Percentiles rank a stretch among this genome's conserved stretches.
Conservation (phyloP, 768 basidiomycete genomes). For the Suillus discolor region DNA sequence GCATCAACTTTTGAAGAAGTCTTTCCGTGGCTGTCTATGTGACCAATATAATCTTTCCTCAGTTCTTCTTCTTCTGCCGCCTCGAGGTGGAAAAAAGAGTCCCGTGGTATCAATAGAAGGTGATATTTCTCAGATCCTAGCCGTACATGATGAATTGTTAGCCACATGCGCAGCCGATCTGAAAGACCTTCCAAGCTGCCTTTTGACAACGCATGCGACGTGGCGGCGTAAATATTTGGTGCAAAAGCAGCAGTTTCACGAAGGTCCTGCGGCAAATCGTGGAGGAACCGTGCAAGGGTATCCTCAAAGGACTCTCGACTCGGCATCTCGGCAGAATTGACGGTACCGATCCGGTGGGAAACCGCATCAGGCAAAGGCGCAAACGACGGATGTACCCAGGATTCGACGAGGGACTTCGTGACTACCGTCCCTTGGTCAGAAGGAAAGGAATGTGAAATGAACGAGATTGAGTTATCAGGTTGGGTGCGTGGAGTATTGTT, state of each 20-base stretch:
- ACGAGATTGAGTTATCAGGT: constrained; percentile 37
- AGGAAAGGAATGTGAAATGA: constrained; percentile 46
- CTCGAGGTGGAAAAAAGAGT: constrained; percentile 56
- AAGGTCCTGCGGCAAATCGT: constrained; percentile 53
- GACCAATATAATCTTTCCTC: constrained; percentile 47
- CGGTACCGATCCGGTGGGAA: constrained; percentile 52
- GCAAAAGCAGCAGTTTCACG: constrained; percentile 62
- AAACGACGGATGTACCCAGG: constrained; percentile 62
- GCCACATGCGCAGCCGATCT: constrained; percentile 54
- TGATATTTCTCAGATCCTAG: constrained; percentile 60
- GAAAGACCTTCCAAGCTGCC: constrained; percentile 33
- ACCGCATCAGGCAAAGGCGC: constrained; percentile 61
- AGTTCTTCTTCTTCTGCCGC: constrained; percentile 52
- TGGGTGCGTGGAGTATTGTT: constrained; percentile 26
- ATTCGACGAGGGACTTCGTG: constrained; percentile 49
- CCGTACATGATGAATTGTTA: constrained; percentile 59
- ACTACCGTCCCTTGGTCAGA: constrained; percentile 40
- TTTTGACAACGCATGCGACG: constrained; percentile 50
- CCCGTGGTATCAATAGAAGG: constrained; percentile 61
- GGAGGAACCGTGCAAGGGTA: constrained; percentile 48
- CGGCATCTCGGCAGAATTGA: constrained; percentile 64
- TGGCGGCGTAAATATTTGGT: constrained; percentile 53
- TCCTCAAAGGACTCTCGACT: constrained; percentile 54
- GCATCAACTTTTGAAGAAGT: constrained; percentile 18
- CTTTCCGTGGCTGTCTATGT: constrained; percentile 30